A percentile compares a stretch with the other conserved stretches of the same genome.
Conservation (phyloP, 768 basidiomycete species). For the Xerocomellus amylosporus region DNA sequence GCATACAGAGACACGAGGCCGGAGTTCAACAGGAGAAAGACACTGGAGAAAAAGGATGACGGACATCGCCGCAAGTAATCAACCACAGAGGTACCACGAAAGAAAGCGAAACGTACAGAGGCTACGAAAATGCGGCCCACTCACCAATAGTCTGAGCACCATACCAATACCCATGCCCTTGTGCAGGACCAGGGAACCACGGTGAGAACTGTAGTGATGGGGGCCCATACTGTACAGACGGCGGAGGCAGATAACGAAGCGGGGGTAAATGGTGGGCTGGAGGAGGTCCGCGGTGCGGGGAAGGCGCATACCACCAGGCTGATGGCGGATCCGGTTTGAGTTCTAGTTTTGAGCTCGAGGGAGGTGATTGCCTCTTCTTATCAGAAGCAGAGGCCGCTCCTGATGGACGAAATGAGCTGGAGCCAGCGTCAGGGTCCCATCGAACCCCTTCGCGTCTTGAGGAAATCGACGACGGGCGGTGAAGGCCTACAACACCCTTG, state of each 20-base stretch:
- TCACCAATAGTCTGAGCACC: slow-evolving; percentile 18
- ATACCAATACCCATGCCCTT: slow-evolving; percentile 25
- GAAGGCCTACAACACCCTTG: not conserved
- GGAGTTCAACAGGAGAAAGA: not conserved
- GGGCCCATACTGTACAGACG: slow-evolving; percentile 8
- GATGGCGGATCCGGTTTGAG: slow-evolving; percentile 11
- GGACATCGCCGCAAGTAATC: slow-evolving; percentile 1
- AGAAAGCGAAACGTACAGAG: not conserved
- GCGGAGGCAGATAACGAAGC: slow-evolving; percentile 14
- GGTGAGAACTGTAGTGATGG: slow-evolving; percentile 16
- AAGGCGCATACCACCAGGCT: slow-evolving; percentile 8
- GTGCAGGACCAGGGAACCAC: slow-evolving; percentile 16
- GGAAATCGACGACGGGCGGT: not conserved
- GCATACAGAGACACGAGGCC: slow-evolving; percentile 1
- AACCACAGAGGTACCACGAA: not conserved
- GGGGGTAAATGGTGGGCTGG: not conserved
- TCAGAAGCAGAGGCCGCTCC: not conserved
- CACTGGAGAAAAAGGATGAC: not conserved
- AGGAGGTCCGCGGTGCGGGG: slow-evolving; percentile 8
- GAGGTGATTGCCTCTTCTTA: not conserved
- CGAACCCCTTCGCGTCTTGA: not conserved
- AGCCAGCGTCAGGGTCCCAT: slow-evolving; percentile 17
- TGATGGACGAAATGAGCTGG: not conserved
- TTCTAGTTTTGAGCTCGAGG: slow-evolving; percentile 4
- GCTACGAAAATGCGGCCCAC: slow-evolving; percentile 8